Evolutionary conservation across 345 rosid species (phyloP), one percentile per base, ranked within the genome.

Genomic region (Erodium maritimum): DNA sequence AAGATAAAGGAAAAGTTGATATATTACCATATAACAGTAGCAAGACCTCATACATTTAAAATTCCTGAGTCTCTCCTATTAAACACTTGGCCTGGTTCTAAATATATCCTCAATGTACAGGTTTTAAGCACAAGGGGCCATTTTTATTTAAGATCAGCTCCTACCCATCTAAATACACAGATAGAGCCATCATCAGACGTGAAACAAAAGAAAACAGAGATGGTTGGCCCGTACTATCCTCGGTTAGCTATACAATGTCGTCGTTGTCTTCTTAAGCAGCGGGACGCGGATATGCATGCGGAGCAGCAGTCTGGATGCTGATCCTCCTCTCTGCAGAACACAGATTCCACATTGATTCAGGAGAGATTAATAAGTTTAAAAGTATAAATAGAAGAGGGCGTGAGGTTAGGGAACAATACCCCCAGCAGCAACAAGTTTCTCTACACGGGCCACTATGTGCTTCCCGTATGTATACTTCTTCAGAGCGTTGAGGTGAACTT

Each of bases 381-480:
- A 46, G 13, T 10, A 46, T 4, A 53, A 22, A 46, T 19, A 22
- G 9, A 65, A 21, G 37, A 29, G 37, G 37, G 23, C 9, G 17
- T 37, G 21, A 2, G 14, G 22, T 16, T 37, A 58, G 55, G 59
- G 37, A 50, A 29, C 60, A 23, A 23, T 82, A 91, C 97, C 97
- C 71, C 97, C 97, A 33, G 97, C 95, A 16, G 91, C 88, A 57
- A 91, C 97, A 18, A 91, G 95, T 65, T 91, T 88, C 82, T 91
- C 97, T 54, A 86, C 95, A 66, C 97, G 96, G 0, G 91, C 96
- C 75, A 91, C 97, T 25, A 91, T 86, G 63, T 91, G 96, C 83
- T 91, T 91, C 73, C 96, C 98, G 0, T 86, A 88, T 66, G 98
- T 91, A 69, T 88, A 88, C 73, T 89, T 91, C 81, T 88, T 91